Evolutionary conservation across 441 rosid species (phyloP).

Genomic region (Sinapis alba): DNA sequence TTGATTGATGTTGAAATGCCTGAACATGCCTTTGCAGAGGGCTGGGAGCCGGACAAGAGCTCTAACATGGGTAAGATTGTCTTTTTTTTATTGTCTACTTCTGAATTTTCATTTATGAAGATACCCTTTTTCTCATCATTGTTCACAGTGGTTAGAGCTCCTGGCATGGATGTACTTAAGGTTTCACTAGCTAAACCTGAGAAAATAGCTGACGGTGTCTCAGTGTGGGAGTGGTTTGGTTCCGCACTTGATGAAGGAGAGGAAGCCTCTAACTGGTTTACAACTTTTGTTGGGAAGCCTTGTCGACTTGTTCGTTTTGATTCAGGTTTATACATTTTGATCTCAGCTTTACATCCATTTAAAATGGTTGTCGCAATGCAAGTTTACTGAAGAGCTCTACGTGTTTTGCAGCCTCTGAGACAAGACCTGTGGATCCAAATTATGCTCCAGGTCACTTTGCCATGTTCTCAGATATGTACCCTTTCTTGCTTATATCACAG

Average conservation of each 20-base stretch:
- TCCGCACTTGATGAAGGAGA: slow-evolving; percentile 88
- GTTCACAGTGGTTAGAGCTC: slow-evolving; percentile 68
- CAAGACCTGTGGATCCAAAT: slow-evolving; percentile 69
- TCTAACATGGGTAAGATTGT: slow-evolving; percentile 60
- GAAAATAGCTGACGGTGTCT: slow-evolving; percentile 55
- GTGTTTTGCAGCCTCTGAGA: slow-evolving; percentile 57
- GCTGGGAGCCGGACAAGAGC: slow-evolving; percentile 56
- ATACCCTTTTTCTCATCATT: slow-evolving; percentile 14
- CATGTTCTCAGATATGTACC: slow-evolving; percentile 73
- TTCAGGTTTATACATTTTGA: slow-evolving; percentile 12
- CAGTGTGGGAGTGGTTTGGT: slow-evolving; percentile 96
- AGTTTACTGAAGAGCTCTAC: not conserved
- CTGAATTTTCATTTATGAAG: not conserved
- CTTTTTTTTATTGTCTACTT: not conserved
- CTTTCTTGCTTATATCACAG: slow-evolving; percentile 82
- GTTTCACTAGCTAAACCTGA: slow-evolving; percentile 59
- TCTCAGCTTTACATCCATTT: not conserved
- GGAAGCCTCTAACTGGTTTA: slow-evolving; percentile 82
- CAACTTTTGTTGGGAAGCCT: slow-evolving; percentile 51
- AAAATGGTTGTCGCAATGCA: not conserved
- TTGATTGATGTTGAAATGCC: slow-evolving; percentile 68
- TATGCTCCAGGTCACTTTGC: slow-evolving; percentile 68
- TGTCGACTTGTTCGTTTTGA: slow-evolving; percentile 29
- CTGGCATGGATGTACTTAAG: slow-evolving; percentile 76
- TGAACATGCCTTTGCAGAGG: slow-evolving; percentile 56